phyloP scores from a whole-genome alignment of 2,329 filamentous ascomycete species.

The Talaromyces sp. region DNA sequence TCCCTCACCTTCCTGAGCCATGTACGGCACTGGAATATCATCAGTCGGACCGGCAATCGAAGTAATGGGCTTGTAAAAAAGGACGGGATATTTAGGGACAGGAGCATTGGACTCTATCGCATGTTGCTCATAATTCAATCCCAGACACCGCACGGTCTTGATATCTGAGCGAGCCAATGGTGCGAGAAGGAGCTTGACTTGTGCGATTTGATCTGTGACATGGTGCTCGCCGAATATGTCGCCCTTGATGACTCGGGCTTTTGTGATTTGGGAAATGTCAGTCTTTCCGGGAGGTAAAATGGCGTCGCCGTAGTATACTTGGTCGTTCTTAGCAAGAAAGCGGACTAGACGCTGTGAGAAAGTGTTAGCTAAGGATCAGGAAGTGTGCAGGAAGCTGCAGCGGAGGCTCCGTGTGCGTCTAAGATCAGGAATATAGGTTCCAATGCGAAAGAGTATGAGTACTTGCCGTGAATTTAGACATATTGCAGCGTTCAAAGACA shows the following conservation, averaged over 20 bases:
- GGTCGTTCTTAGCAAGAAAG: conserved; percentile 68
- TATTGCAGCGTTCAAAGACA: neutral
- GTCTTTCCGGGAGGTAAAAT: conserved; percentile 59
- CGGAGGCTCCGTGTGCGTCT: neutral
- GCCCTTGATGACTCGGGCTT: conserved; percentile 61
- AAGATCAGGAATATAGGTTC: neutral
- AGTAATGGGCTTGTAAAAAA: conserved; percentile 71
- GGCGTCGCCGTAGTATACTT: conserved; percentile 69
- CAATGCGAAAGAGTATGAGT: neutral
- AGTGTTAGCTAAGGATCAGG: conserved; percentile 4
- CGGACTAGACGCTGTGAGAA: conserved; percentile 63
- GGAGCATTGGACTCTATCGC: conserved; percentile 67
- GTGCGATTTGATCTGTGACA: conserved; percentile 59
- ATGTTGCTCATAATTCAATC: conserved; percentile 69
- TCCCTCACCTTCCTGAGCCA: conserved; percentile 63
- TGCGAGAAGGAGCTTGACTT: conserved; percentile 54
- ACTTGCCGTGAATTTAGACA: conserved; percentile 17
- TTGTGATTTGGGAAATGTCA: conserved; percentile 59
- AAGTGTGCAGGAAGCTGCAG: neutral
- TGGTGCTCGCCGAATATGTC: conserved; percentile 63
- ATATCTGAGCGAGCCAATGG: conserved; percentile 62
- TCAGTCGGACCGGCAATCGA: conserved; percentile 62
- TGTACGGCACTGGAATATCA: conserved; percentile 60
- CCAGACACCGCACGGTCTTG: conserved; percentile 64
- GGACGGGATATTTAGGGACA: conserved; percentile 65